These are phyloP conservation scores for Arabidopsis thaliana DNA, from an alignment of 345 rosid genomes.

Conservation along the genomic window TAIR10.1 NC_003074.8:6647001-6647500, in stretches of 20 bases:
- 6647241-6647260: conserved; percentile 15
- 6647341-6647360: conserved; percentile 2
- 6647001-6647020: conserved; percentile 74
- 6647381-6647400: conserved; percentile 22
- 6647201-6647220: conserved; percentile 20
- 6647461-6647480: conserved; percentile 6
- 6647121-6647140: conserved; percentile 56
- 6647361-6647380: conserved; percentile 8
- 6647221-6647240: conserved; percentile 1
- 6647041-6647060: conserved; percentile 81
- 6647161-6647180: conserved; percentile 3
- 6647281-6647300: conserved; percentile 2
- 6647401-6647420: not conserved
- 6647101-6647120: conserved; percentile 92
- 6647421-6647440: conserved; percentile 14
- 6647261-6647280: conserved; percentile 29
- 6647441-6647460: conserved; percentile 18
- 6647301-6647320: not conserved
- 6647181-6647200: not conserved
- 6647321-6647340: not conserved
- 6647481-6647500: conserved; percentile 19
- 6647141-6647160: conserved; percentile 18
- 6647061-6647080: conserved; percentile 84
- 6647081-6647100: conserved; percentile 81
- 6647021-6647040: conserved; percentile 80